A percentile compares a stretch with the other conserved stretches of the same genome.
These are phyloP conservation scores for Thalassia testudinum DNA, from an alignment of 116 monocot species.

Conservation along the genomic window DNA sequence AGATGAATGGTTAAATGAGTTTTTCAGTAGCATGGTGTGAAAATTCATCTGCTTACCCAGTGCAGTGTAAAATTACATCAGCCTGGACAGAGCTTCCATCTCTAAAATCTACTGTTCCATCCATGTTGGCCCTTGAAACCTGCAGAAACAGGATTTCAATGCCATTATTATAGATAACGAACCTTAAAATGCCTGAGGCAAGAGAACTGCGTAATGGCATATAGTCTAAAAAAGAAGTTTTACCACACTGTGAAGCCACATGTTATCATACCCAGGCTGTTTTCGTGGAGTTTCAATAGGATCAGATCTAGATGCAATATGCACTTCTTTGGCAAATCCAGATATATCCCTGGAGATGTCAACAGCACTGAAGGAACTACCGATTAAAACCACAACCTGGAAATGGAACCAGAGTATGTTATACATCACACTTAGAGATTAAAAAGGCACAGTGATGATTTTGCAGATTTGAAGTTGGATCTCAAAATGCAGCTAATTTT, in stretches of 20 bases:
- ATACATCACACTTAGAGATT: too few species aligned
- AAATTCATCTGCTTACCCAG: constrained; percentile 33
- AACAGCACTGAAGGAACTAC: constrained; percentile 34
- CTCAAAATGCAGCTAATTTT: too few species aligned
- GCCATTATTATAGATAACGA: too few species aligned
- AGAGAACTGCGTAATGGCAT: too few species aligned
- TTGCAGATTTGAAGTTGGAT: too few species aligned
- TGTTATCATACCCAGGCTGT: constrained; percentile 24
- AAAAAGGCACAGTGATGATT: too few species aligned
- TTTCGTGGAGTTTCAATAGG: constrained; percentile 5
- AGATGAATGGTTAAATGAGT: too few species aligned
- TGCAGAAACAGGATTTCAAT: constrained; percentile 3
- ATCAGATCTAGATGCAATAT: constrained; percentile 30
- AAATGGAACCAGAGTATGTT: not conserved
- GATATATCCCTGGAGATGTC: constrained; percentile 54
- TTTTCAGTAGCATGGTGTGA: too few species aligned
- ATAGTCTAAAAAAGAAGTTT: not conserved
- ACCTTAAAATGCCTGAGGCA: too few species aligned
- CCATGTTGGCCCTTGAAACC: constrained; percentile 30
- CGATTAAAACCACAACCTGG: constrained; percentile 56
- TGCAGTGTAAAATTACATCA: constrained; percentile 64
- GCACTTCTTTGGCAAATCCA: constrained; percentile 53
- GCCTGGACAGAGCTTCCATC: constrained; percentile 28
- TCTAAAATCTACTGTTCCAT: constrained; percentile 34
- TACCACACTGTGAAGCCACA: constrained; percentile 48